phyloP scores from a whole-genome alignment of 805 yeast species.

The Hanseniaspora lindneri region DNA sequence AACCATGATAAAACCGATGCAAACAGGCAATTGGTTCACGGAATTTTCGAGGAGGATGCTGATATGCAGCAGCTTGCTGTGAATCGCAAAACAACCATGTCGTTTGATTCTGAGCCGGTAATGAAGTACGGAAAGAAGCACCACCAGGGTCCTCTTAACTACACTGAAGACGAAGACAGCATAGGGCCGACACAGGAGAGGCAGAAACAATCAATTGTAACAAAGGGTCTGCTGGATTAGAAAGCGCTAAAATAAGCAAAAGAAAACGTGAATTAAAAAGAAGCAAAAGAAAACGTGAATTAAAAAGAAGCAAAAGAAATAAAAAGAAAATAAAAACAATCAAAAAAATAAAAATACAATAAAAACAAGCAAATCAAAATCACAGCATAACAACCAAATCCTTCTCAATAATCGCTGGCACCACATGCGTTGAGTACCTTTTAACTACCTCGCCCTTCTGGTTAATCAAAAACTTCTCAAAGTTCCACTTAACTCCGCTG shows the following conservation, averaged over 20 bases:
- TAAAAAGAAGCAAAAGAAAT: too few species aligned
- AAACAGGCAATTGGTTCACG: too few species aligned
- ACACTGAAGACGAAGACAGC: constrained; percentile 8
- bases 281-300: too few species aligned
- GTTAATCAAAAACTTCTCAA: constrained; percentile 58
- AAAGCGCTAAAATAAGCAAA: too few species aligned
- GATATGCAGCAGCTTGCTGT: too few species aligned
- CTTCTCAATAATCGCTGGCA: constrained; percentile 43
- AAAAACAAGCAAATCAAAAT: too few species aligned
- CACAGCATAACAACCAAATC: constrained; percentile 32
- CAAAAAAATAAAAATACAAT: too few species aligned
- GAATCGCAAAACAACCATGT: neutral
- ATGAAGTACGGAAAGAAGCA: constrained; percentile 3
- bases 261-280: too few species aligned
- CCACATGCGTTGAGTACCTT: constrained; percentile 44
- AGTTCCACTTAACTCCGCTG: constrained; percentile 66
- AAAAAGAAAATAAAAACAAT: too few species aligned
- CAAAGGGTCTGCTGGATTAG: constrained; percentile 11
- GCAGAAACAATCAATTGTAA: neutral
- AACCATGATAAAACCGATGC: too few species aligned
- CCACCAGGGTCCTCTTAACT: constrained; percentile 4
- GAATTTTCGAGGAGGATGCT: too few species aligned
- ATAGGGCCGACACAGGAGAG: constrained; percentile 8
- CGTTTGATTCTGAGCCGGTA: constrained; percentile 9
- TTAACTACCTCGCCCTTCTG: constrained; percentile 44